These are phyloP conservation scores for Lasiodiplodia sp. DNA, from an alignment of 2,329 filamentous ascomycete genomes.

Conservation along the genomic window DNA sequence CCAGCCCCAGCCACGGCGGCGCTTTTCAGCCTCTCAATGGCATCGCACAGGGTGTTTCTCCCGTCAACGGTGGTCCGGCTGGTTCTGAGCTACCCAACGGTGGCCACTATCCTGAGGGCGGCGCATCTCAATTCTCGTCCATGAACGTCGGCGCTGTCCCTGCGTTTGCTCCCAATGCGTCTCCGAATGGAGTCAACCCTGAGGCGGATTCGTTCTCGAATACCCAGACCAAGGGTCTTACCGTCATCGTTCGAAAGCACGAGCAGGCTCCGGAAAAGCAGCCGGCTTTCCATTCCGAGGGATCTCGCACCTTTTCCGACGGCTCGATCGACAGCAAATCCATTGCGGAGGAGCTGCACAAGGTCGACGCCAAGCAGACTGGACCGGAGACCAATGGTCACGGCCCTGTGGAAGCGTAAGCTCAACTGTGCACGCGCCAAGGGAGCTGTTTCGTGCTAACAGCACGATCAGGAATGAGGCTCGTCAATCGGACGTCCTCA, in stretches of 20 bases:
- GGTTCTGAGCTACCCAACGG: conserved; percentile 25
- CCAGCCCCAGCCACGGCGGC: conserved; percentile 13
- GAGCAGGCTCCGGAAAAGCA: conserved; percentile 43
- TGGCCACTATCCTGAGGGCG: conserved; percentile 18
- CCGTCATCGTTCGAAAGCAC: conserved; percentile 60
- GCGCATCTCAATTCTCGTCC: conserved; percentile 17
- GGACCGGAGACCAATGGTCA: conserved; percentile 46
- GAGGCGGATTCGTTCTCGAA: conserved; percentile 59
- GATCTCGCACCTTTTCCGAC: conserved; percentile 62
- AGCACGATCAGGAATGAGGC: conserved; percentile 35
- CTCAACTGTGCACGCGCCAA: conserved; percentile 28
- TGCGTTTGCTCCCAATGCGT: conserved; percentile 34
- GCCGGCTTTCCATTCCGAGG: conserved; percentile 49
- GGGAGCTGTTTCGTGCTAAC: conserved; percentile 36
- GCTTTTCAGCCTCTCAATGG: conserved; percentile 28
- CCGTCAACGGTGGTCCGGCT: conserved; percentile 20
- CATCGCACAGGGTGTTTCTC: conserved; percentile 19
- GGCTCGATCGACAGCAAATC: conserved; percentile 62
- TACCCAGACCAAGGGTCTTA: conserved; percentile 60
- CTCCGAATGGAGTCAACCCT: conserved; percentile 40
- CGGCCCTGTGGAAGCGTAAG: conserved; percentile 43
- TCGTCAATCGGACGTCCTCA: conserved; percentile 30
- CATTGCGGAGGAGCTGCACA: conserved; percentile 58
- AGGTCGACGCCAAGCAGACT: conserved; percentile 48
- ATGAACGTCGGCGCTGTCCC: conserved; percentile 29